A percentile compares a stretch with the other conserved stretches of the same genome.
These are phyloP conservation scores for Heliamphora pulchella DNA, from an alignment of 179 eudicot genomes.

Conservation along the genomic window DNA sequence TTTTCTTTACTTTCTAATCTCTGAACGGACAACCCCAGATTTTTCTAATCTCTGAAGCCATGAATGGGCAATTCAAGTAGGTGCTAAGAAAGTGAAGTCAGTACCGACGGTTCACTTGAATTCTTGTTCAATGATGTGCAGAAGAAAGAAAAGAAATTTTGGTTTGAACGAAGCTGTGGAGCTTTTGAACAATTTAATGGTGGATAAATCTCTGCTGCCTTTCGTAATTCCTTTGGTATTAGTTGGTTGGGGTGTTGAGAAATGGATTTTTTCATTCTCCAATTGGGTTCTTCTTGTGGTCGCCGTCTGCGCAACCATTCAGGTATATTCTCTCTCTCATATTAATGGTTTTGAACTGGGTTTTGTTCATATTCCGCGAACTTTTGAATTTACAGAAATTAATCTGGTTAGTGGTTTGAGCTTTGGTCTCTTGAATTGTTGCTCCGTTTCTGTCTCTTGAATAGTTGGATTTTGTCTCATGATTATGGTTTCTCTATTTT, in stretches of 20 bases:
- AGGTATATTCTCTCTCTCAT: slow-evolving; percentile 36
- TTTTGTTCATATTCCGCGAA: no score
- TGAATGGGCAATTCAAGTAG: not conserved
- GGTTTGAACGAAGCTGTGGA: slow-evolving; percentile 30
- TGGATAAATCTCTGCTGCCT: slow-evolving; percentile 51
- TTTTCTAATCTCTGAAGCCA: not conserved
- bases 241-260: slow-evolving; percentile 65
- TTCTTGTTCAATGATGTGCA: slow-evolving; percentile 11
- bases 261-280: slow-evolving; percentile 63
- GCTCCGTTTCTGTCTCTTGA: not conserved
- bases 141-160: slow-evolving; percentile 20
- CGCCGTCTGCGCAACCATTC: slow-evolving; percentile 75
- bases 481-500: no score
- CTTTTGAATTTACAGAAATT: not conserved
- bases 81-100: slow-evolving; percentile 13
- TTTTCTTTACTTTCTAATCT: not conserved
- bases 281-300: slow-evolving; percentile 72
- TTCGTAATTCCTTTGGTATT: slow-evolving; percentile 49
- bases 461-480: not conserved
- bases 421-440: not conserved
- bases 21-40: slow-evolving; percentile 6
- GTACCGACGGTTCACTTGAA: not conserved
- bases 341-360: slow-evolving; percentile 1
- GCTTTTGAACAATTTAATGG: slow-evolving; percentile 40
- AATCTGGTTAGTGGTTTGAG: not conserved